Evolutionary conservation across 2,329 filamentous ascomycete species (phyloP).

Genomic region (Beauveria scarabaeidicola): DNA sequence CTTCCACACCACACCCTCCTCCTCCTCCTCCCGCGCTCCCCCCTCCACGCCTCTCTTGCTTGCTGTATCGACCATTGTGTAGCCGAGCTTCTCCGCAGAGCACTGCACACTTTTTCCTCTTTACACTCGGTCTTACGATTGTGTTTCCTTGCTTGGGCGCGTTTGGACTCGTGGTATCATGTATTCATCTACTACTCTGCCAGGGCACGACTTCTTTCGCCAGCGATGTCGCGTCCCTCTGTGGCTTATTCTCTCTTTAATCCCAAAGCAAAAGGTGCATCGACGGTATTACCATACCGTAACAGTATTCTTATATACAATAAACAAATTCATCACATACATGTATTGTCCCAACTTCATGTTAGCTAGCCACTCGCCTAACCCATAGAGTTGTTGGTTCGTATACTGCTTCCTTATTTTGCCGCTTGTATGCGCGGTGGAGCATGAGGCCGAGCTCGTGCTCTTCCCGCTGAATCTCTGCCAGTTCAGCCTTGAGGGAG

Average conservation of each 20-base stretch:
- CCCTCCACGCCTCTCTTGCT: too few species aligned
- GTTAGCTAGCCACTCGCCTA: constrained; percentile 58
- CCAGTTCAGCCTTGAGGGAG: constrained; percentile 55
- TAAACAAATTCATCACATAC: not conserved
- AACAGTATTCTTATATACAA: not conserved
- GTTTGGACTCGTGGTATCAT: constrained; percentile 2
- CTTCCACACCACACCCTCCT: too few species aligned
- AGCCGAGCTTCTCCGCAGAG: too few species aligned
- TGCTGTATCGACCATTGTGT: too few species aligned
- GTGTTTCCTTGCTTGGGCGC: not conserved
- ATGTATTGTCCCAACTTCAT: not conserved
- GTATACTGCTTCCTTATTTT: constrained; percentile 56
- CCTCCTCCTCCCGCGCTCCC: too few species aligned
- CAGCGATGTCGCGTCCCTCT: not conserved
- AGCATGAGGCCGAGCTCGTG: constrained; percentile 71
- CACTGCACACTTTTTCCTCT: constrained; percentile 6
- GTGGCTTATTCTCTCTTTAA: not conserved
- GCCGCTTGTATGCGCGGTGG: constrained; percentile 64
- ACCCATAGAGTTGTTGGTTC: constrained; percentile 71
- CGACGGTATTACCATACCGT: not conserved
- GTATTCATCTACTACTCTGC: not conserved
- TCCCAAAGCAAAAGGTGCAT: not conserved
- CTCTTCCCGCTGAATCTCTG: constrained; percentile 66
- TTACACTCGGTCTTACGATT: constrained; percentile 4
- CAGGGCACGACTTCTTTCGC: not conserved